Evolutionary conservation across 2,329 filamentous ascomycete genomes (phyloP), one percentile per base, ranked within the genome.

Genomic region (Penicillium sp.): DNA sequence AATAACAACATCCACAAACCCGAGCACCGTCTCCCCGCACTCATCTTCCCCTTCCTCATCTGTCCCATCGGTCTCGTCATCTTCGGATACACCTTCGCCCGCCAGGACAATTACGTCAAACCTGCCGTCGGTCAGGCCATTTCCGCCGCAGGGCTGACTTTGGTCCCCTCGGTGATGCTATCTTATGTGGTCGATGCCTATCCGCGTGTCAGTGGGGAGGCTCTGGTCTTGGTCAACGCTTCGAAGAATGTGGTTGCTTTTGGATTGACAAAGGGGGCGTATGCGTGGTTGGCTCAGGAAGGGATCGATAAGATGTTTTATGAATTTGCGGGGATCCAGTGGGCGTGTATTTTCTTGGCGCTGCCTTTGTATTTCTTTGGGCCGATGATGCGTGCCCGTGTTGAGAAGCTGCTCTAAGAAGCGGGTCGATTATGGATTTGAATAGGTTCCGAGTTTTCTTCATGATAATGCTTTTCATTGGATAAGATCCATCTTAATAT

Each of bases 1-100:
- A 66, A 68, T 46, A 55, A 56, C 35, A 61, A 64, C 26, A 44
- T 67, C 26, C 67, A 71, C 51, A 63, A 69, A 43, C 69, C 70
- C 18, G 67, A 73, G 46, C 65, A 70, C 53, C 63, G 69, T 27
- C 57, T 73, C 2, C 65, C 70, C 2, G 62, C 67, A 2, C 60
- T 73, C 1, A 58, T 68, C 25, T 51, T 72, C 9, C 69, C 70
- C 4, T 64, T 71, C 39, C 38, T 68, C n/a, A 43, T 67, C 32
- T 63, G 60, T n/a, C 62, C 66, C 4, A 42, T 58, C 4, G 66
- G 66, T 7, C 58, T 69, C 2, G 51, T 67, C 25, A 54, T 68
- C n/a, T 66, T 64, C 39, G 60, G 62, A 32, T 67, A 65, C 40
- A 63, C 59, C 4, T 35, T 67, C 26, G 47, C 60, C 1, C 48